Base-by-base conservation (phyloP, 352 stramenopile genomes). In the Pythium rhizo-oryzae region DNA sequence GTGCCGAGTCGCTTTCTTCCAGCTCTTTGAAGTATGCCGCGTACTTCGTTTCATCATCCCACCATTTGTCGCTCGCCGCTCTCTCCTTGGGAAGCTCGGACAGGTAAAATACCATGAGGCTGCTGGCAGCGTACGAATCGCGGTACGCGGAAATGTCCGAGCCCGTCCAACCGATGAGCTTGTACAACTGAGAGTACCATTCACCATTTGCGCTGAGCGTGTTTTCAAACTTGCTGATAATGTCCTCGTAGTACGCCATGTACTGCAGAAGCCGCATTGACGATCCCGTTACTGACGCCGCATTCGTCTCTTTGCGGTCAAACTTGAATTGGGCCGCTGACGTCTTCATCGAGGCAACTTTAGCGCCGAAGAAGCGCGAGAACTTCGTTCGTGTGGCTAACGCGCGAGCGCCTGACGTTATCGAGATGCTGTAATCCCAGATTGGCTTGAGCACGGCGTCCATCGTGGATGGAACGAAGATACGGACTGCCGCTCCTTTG, bases 211-310 rank as follows among this genome's bases (percentile, higher is more conserved):
- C 25, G 8, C 25, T 58, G 11, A 59, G 12, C 1, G 50, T 33
- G n/a, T 33, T 61, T 5, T 67, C 56, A 23, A 76, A 81, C 18
- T 47, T 69, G 28, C 75, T 83, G 12, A 80, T 28, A 21, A 80
- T 59, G 15, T 80, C 77, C 0, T 67, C 64, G 47, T 80, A 78
- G 59, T 75, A 82, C 21, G 65, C 72, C 62, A 85, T 78, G 52
- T 67, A 66, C 53, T 82, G 75, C 13, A 83, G 44, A 67, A 85
- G 67, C 1, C 75, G 73, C 59, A 85, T 68, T 4, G 78, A 85
- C 1, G 75, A 85, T 4, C 77, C 77, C 0, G 55, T 19, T 12
- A 74, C 57, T 9, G 51, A 35, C 2, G 46, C 39, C 19, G 66
- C 50, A n/a, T 55, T 62, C 15, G 33, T 69, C 44, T 72, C 60